A percentile compares a stretch with the other conserved stretches of the same genome.
Evolutionary conservation across 371 early-diverging fungal species (phyloP).

Genomic region (Mortierella sp.): DNA sequence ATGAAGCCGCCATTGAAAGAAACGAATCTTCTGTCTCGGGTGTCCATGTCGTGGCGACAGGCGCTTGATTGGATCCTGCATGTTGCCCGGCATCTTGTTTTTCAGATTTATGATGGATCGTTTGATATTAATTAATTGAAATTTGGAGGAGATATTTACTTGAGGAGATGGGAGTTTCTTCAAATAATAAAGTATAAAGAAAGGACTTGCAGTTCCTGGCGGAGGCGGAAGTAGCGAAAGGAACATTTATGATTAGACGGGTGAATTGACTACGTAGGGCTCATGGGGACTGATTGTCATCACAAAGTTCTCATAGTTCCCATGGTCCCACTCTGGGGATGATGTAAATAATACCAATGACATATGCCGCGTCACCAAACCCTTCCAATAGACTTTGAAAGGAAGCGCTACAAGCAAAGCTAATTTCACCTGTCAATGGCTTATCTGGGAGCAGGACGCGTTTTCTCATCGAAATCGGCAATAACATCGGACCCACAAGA

Average conservation of each 20-base stretch:
- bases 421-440: no score
- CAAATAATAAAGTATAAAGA: not conserved
- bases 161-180: not conserved
- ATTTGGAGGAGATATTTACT: not conserved
- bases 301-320: not conserved
- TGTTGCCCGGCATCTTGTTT: conserved; percentile 17
- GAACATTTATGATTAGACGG: no score
- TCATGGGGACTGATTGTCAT: not conserved
- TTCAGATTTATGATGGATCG: conserved; percentile 33
- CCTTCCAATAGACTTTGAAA: not conserved
- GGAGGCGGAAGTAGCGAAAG: no score
- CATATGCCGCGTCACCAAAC: not conserved
- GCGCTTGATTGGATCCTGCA: conserved; percentile 16
- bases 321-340: not conserved
- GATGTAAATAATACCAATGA: not conserved
- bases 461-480: no score
- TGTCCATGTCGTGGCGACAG: conserved; percentile 37
- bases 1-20: not conserved
- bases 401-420: not conserved
- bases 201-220: no score
- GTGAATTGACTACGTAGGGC: not conserved
- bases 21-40: not conserved
- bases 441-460: no score
- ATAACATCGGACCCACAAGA: no score
- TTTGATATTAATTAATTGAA: conserved; percentile 22